Conservation (phyloP, 306 rosid genomes). For the Pterocarpus santalinus region DNA sequence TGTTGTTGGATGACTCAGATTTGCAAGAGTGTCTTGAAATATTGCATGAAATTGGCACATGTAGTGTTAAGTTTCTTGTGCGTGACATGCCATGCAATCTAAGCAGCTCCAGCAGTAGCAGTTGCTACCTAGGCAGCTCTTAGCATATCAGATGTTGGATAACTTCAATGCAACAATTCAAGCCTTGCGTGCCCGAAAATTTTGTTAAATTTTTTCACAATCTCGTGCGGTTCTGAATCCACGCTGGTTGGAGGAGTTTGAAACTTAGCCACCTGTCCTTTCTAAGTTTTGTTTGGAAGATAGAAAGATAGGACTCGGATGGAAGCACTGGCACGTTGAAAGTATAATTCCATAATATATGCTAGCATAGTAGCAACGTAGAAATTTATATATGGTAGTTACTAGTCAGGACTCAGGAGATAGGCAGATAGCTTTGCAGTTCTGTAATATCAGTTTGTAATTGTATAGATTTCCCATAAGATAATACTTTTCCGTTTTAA, state of each 20-base stretch:
- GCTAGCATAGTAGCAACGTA: slow-evolving; percentile 41
- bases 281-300: slow-evolving; percentile 21
- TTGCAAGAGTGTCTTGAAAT: slow-evolving; percentile 81
- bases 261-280: slow-evolving; percentile 9
- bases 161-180: slow-evolving; percentile 22
- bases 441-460: slow-evolving; percentile 34
- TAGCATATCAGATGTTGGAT: slow-evolving; percentile 43
- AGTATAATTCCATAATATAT: slow-evolving; percentile 36
- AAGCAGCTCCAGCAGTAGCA: slow-evolving; percentile 74
- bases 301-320: slow-evolving; percentile 21
- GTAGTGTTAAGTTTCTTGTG: slow-evolving; percentile 69
- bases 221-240: slow-evolving; percentile 29
- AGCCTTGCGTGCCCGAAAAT: not conserved
- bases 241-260: not conserved
- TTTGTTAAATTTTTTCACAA: slow-evolving; percentile 18
- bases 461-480: slow-evolving; percentile 36
- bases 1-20: slow-evolving; percentile 75
- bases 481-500: not conserved
- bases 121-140: slow-evolving; percentile 59
- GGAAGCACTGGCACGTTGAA: slow-evolving; percentile 35
- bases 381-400: slow-evolving; percentile 13
- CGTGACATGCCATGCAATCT: slow-evolving; percentile 61
- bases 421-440: slow-evolving; percentile 14
- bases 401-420: slow-evolving; percentile 45
- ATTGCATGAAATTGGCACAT: slow-evolving; percentile 67